Conservation (phyloP, 345 rosid genomes). For the Cardiospermum halicacabum region DNA sequence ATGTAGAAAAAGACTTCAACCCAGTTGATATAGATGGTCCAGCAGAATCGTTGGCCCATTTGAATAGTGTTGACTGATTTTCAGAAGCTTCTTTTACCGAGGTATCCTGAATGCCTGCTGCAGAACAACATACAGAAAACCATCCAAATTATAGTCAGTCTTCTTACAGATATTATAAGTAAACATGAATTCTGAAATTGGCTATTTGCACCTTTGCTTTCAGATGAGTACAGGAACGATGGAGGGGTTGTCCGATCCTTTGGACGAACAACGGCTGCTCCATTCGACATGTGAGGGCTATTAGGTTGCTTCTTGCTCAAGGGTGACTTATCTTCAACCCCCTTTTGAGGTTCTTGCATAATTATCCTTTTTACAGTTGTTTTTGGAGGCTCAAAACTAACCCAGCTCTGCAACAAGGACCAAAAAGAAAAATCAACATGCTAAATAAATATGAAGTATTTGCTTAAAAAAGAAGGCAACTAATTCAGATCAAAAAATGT, state of each 20-base stretch:
- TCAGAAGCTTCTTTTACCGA: conserved; percentile 32
- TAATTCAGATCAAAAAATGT: background rate
- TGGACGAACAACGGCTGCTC: conserved; percentile 29
- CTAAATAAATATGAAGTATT: too few species aligned
- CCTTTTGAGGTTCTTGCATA: conserved; percentile 53
- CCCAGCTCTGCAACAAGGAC: conserved; percentile 64
- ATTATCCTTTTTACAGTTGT: conserved; percentile 88
- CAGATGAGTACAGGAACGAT: conserved; percentile 27
- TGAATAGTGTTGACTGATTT: conserved; percentile 34
- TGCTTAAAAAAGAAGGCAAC: too few species aligned
- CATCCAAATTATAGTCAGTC: conserved; percentile 18
- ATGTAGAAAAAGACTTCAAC: conserved; percentile 24
- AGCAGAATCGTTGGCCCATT: conserved; percentile 30
- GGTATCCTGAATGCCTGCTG: conserved; percentile 38
- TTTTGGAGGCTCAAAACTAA: conserved; percentile 81
- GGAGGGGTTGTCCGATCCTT: conserved; percentile 40
- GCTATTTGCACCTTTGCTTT: conserved; percentile 49
- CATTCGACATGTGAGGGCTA: conserved; percentile 24
- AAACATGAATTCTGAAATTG: background rate
- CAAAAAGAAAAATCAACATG: conserved; percentile 2
- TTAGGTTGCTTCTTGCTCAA: conserved; percentile 34
- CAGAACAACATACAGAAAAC: conserved; percentile 17
- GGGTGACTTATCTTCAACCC: conserved; percentile 33
- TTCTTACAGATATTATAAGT: background rate
- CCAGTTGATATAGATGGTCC: conserved; percentile 23